Evolutionary conservation across 805 yeast species (phyloP).

Genomic region (Lachancea meyersii): DNA sequence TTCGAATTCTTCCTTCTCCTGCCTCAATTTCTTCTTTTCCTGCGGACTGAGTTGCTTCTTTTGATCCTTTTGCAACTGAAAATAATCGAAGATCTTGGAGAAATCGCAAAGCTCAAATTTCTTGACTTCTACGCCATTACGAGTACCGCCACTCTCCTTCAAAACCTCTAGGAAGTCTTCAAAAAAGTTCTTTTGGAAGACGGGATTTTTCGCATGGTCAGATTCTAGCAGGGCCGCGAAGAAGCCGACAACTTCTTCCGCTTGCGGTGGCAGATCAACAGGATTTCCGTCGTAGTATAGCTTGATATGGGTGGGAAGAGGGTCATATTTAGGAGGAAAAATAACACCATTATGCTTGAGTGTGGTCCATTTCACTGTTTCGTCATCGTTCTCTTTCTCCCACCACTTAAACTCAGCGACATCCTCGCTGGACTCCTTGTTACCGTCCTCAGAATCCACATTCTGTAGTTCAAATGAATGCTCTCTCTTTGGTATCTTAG

Average conservation of each 20-base stretch:
- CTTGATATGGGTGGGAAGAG: slow-evolving; percentile 72
- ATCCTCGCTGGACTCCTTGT: slow-evolving; percentile 43
- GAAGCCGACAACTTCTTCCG: slow-evolving; percentile 96
- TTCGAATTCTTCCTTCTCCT: slow-evolving; percentile 67
- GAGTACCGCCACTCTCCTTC: slow-evolving; percentile 62
- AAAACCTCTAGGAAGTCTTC: slow-evolving; percentile 66
- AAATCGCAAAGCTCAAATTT: slow-evolving; percentile 73
- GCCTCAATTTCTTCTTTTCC: slow-evolving; percentile 69
- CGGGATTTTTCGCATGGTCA: slow-evolving; percentile 83
- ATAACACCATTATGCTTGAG: slow-evolving; percentile 85
- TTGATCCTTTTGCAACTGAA: slow-evolving; percentile 61
- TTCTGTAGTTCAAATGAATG: slow-evolving; percentile 8
- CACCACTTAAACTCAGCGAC: slow-evolving; percentile 75
- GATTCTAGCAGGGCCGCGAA: slow-evolving; percentile 82
- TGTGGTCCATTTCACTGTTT: slow-evolving; percentile 77
- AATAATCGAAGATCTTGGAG: slow-evolving; percentile 62
- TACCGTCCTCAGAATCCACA: slow-evolving; percentile 24
- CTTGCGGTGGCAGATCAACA: slow-evolving; percentile 66
- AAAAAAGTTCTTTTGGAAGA: slow-evolving; percentile 82
- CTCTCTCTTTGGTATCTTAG: slow-evolving; percentile 8
- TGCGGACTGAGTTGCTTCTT: slow-evolving; percentile 61
- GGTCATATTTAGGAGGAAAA: slow-evolving; percentile 89
- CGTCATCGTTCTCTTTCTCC: slow-evolving; percentile 67
- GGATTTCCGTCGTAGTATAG: slow-evolving; percentile 71
- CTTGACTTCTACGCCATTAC: slow-evolving; percentile 40